Percentiles rank a stretch among this genome's conserved stretches.
These are phyloP conservation scores for Tolypocladium nubicola DNA, from an alignment of 2,329 filamentous ascomycete genomes.

Conservation along the genomic window DNA sequence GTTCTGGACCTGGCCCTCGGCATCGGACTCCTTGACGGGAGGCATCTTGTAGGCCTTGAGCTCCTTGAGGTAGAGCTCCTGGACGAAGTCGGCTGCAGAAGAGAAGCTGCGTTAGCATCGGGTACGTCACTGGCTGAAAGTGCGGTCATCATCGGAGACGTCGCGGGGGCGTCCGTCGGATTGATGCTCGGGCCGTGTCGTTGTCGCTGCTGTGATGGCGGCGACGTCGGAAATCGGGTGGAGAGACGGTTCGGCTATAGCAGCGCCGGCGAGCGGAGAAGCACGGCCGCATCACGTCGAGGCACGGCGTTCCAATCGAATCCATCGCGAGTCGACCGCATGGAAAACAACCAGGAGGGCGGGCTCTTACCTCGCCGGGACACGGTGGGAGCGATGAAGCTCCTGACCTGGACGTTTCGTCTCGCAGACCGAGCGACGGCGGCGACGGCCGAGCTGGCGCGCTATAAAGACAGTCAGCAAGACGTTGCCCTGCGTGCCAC, in stretches of 20 bases:
- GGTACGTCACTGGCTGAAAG: neutral
- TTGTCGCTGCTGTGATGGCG: neutral
- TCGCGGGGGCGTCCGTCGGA: neutral
- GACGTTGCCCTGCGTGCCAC: neutral
- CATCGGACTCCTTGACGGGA: conserved; percentile 72
- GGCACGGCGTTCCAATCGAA: neutral
- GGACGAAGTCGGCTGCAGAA: conserved; percentile 78
- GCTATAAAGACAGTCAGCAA: conserved; percentile 24
- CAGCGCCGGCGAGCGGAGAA: neutral
- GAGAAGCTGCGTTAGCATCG: conserved; percentile 14
- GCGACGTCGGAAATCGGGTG: neutral
- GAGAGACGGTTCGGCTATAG: neutral
- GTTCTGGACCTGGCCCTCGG: conserved; percentile 83
- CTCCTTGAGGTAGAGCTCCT: conserved; percentile 95
- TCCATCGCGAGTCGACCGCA: neutral
- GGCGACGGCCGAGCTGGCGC: conserved; percentile 39
- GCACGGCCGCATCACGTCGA: neutral
- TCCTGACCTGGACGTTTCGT: conserved; percentile 35
- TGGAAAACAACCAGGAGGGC: neutral
- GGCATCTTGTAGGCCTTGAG: conserved; percentile 90
- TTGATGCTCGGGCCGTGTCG: neutral
- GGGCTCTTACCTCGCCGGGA: conserved; percentile 47
- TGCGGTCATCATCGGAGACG: neutral
- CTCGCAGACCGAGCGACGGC: conserved; percentile 34
- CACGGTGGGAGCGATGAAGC: conserved; percentile 50